Conservation (phyloP, 2,329 filamentous ascomycete species). For the Colletotrichum sp. region DNA sequence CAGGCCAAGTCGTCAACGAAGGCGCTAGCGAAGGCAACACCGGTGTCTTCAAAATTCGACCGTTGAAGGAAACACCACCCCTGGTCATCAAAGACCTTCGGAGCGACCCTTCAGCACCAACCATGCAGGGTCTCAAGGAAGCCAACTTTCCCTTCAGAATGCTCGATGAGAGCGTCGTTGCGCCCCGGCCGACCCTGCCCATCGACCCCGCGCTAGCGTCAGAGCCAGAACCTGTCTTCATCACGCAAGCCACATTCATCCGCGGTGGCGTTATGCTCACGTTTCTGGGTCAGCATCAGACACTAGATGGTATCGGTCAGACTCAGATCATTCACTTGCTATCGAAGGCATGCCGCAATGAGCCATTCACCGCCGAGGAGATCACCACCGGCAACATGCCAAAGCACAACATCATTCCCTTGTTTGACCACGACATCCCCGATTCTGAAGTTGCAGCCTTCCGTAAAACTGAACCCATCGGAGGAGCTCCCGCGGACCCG, state of each 20-base stretch:
- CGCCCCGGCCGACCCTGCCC: conserved; percentile 21
- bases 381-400: conserved; percentile 44
- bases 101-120: conserved; percentile 35
- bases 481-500: neutral
- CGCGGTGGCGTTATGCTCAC: conserved; percentile 54
- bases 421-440: conserved; percentile 40
- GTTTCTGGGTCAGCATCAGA: conserved; percentile 50
- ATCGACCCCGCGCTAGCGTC: neutral
- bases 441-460: conserved; percentile 34
- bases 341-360: conserved; percentile 50
- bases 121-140: conserved; percentile 39
- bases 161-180: conserved; percentile 49
- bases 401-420: conserved; percentile 39
- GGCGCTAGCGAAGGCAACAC: conserved; percentile 27
- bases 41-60: conserved; percentile 44
- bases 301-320: conserved; percentile 57
- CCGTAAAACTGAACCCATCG: neutral
- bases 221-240: neutral
- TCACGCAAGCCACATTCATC: conserved; percentile 28
- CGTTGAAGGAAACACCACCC: conserved; percentile 31
- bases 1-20: conserved; percentile 47
- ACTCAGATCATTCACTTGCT: conserved; percentile 50
- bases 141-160: conserved; percentile 50
- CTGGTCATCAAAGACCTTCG: conserved; percentile 49
- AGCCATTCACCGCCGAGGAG: conserved; percentile 51